Conservation (phyloP, 371 early-diverging fungal species). For the Circinella umbellata region DNA sequence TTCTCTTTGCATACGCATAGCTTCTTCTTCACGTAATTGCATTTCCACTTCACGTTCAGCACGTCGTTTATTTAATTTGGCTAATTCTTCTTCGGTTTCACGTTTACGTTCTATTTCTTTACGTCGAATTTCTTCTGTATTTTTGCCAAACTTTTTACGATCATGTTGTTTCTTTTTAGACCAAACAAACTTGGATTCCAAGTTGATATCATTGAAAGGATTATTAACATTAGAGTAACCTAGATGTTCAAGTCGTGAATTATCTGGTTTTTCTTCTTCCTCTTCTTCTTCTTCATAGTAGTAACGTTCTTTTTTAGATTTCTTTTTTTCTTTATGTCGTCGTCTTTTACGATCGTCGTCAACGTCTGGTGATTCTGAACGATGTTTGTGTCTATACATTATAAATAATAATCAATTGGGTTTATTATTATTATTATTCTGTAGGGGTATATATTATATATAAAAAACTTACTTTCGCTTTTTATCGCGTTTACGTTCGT, state of each 20-base stretch:
- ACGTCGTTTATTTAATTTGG: conserved; percentile 79
- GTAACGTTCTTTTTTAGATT: conserved; percentile 24
- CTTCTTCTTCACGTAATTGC: conserved; percentile 84
- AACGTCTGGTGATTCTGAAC: conserved; percentile 26
- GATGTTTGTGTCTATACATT: conserved; percentile 22
- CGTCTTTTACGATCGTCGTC: conserved; percentile 14
- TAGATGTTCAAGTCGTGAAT: conserved; percentile 30
- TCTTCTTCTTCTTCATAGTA: conserved; percentile 25
- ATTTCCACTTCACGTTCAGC: conserved; percentile 84
- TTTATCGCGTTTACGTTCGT: conserved; percentile 4
- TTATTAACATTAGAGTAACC: conserved; percentile 80
- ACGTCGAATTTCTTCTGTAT: conserved; percentile 57
- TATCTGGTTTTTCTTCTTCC: conserved; percentile 2
- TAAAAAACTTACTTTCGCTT: conserved; percentile 12
- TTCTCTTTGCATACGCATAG: conserved; percentile 74
- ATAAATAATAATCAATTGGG: too few relatives aligned
- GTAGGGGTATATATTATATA: too few relatives aligned
- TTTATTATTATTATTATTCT: too few relatives aligned
- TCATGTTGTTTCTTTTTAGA: conserved; percentile 69
- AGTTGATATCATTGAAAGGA: conserved; percentile 83
- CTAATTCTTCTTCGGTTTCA: conserved; percentile 81
- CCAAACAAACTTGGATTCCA: conserved; percentile 91
- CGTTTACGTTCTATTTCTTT: conserved; percentile 68
- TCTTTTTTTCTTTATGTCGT: conserved; percentile 25
- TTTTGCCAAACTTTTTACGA: conserved; percentile 64